Evolutionary conservation across 352 stramenopile species (phyloP).

Genomic region (Globisporangium carolinianum): DNA sequence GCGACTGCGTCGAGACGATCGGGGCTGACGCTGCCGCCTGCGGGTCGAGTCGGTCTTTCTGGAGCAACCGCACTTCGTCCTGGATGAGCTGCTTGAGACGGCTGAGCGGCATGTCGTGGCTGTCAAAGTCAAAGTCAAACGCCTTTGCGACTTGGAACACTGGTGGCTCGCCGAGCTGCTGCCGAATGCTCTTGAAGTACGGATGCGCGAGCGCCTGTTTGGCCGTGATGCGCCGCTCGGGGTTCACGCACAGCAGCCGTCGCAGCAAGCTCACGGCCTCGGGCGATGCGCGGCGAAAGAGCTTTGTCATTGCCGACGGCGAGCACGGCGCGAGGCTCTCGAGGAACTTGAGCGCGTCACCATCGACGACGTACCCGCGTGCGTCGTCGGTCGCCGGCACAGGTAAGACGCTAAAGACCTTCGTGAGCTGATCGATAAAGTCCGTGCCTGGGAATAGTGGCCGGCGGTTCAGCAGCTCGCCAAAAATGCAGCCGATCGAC

Average conservation of each 20-base stretch:
- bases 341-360: conserved; percentile 70
- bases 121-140: conserved; percentile 85
- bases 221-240: conserved; percentile 81
- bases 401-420: conserved; percentile 64
- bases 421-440: conserved; percentile 77
- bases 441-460: conserved; percentile 72
- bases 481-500: conserved; percentile 92
- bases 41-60: conserved; percentile 31
- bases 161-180: conserved; percentile 61
- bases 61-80: conserved; percentile 61
- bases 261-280: conserved; percentile 65
- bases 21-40: conserved; percentile 2
- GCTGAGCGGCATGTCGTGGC: conserved; percentile 49
- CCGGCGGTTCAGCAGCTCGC: conserved; percentile 79
- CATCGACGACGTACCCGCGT: conserved; percentile 65
- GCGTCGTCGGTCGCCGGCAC: conserved; percentile 61
- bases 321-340: conserved; percentile 68
- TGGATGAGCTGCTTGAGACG: conserved; percentile 71
- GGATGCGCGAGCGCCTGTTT: conserved; percentile 88
- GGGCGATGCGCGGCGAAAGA: conserved; percentile 57
- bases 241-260: conserved; percentile 85
- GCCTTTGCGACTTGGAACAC: conserved; percentile 55
- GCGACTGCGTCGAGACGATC: conserved; percentile 4
- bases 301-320: conserved; percentile 55
- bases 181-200: conserved; percentile 81